phyloP scores from a whole-genome alignment of 1,284 basidiomycete species.

The Rhizoctonia solani region DNA sequence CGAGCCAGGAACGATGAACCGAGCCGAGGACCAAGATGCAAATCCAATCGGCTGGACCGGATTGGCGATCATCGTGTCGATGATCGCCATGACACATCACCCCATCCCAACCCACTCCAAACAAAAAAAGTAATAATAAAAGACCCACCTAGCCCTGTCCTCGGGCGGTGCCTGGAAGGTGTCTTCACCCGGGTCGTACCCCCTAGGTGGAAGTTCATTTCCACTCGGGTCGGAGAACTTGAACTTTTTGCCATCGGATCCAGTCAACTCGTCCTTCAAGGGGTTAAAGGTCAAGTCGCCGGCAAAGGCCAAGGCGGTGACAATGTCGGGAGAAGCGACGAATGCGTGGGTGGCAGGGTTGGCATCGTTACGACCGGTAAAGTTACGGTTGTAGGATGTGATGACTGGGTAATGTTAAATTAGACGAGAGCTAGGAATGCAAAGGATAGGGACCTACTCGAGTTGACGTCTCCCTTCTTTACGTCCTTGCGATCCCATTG shows the following conservation, averaged over 20 bases:
- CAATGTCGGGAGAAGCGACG: conserved; percentile 96
- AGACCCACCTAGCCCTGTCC: conserved; percentile 62
- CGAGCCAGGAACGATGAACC: too few relatives aligned
- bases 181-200: conserved; percentile 96
- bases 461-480: conserved; percentile 96
- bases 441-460: conserved; percentile 59
- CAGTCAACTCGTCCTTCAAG: conserved; percentile 85
- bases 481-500: conserved; percentile 98
- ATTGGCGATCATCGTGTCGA: too few relatives aligned
- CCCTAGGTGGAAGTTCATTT: conserved; percentile 89
- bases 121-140: neutral
- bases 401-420: conserved; percentile 63
- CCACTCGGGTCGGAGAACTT: conserved; percentile 92
- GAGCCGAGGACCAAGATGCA: too few relatives aligned
- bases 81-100: neutral
- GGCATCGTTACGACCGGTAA: conserved; percentile 99
- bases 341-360: conserved; percentile 99
- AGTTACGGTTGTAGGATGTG: conserved; percentile 99
- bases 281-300: conserved; percentile 97
- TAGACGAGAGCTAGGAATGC: neutral
- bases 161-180: conserved; percentile 95
- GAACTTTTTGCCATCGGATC: conserved; percentile 95
- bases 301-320: conserved; percentile 96
- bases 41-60: too few relatives aligned
- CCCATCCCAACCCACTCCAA: neutral